Conservation (phyloP, 192 early-diverging fungal genomes). For the Podila horticola region DNA sequence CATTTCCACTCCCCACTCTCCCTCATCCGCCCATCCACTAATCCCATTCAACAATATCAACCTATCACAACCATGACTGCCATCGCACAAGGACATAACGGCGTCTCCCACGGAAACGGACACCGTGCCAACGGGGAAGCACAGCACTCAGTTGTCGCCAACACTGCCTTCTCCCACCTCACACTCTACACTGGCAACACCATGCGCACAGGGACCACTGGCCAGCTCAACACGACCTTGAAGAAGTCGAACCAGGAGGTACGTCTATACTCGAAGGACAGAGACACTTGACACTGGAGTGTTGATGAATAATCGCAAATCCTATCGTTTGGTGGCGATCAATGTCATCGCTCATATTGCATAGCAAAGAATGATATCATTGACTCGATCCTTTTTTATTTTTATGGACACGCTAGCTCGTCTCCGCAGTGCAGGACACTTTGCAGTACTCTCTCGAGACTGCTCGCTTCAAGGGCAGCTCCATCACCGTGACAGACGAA, state of each 20-base stretch:
- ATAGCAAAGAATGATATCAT: too few species aligned
- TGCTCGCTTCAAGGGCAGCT: conserved; percentile 26
- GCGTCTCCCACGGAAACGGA: conserved; percentile 16
- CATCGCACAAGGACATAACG: conserved; percentile 5
- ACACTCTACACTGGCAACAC: conserved; percentile 63
- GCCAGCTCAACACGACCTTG: conserved; percentile 38
- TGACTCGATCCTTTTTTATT: neutral
- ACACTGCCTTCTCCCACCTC: conserved; percentile 49
- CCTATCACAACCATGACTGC: conserved; percentile 9
- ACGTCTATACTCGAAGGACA: neutral
- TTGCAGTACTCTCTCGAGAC: conserved; percentile 49
- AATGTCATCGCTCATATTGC: neutral
- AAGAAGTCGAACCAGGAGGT: conserved; percentile 65
- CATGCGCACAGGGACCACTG: conserved; percentile 56
- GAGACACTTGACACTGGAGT: neutral
- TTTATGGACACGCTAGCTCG: conserved; percentile 40
- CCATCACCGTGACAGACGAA: conserved; percentile 54
- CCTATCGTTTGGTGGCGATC: neutral
- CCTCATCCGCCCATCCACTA: neutral
- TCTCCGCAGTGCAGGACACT: conserved; percentile 59
- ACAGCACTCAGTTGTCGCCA: conserved; percentile 18
- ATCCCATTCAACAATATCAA: neutral
- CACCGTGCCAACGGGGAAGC: neutral
- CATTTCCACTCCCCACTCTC: conserved; percentile 2
- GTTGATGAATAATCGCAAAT: neutral